Base-by-base conservation (phyloP, 192 early-diverging fungal species). In the Paraglomus occultum region DNA sequence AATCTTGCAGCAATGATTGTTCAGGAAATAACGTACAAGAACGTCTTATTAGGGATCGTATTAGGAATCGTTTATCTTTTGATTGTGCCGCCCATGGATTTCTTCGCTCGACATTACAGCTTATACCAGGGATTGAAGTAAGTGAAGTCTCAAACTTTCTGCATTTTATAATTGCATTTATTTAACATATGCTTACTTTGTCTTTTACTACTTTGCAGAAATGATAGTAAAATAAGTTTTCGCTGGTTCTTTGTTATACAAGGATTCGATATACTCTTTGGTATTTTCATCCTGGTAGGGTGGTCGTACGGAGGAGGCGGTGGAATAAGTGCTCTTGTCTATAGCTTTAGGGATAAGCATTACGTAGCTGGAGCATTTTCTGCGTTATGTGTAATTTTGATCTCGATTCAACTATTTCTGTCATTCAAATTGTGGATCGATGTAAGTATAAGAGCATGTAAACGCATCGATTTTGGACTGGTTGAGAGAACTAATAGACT, bases 211-310 rank as follows among this genome's bases (percentile, higher is more conserved):
- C 59, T 6, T 61, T 7, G 20, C 7, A 61, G 59, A 61, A 18
- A 18, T 11, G 40, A 61, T 61, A 61, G 20, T 61, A 8, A 6
- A 40, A 61, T 0, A 9, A 18, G 8, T 45, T 61, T 17, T 14
- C 14, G 59, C 5, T 15, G 18, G 20, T 61, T 61, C 39, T 61
- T 61, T 40, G 14, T 61, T 40, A 4, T 44, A 39, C 40, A 39
- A 61, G 40, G 20, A 7, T n/a, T 61, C 17, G 59, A 61, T n/a
- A 61, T 61, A 15, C 8, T 61, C 9, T 61, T 61, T 61, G 59
- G 59, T 44, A 7, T 61, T 5, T 61, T 61, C 39, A 61, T 61
- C 22, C 40, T 39, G 6, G 20, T 61, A 17, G 59, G 59, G 18
- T 61, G 6, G 1, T 10, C 45, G 40, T 44, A n/a, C 5, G 59